These are phyloP conservation scores for Pontederia paniculata DNA, from an alignment of 176 grass and related monocot genomes.

Conservation along the genomic window DNA sequence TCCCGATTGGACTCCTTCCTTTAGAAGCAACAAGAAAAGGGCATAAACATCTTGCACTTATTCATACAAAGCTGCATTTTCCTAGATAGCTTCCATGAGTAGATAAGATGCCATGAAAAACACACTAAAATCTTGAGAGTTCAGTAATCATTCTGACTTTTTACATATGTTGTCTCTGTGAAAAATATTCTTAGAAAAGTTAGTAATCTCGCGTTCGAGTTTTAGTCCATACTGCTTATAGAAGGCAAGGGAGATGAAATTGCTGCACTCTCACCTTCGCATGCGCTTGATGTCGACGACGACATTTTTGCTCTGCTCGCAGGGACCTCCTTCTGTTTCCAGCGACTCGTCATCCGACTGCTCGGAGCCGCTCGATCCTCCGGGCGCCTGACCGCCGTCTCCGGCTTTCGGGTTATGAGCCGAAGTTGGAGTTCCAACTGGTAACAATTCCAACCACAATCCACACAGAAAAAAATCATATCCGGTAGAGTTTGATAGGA, in stretches of 20 bases:
- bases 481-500: too few species aligned
- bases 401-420: constrained; percentile 34
- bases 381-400: constrained; percentile 50
- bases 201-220: too few species aligned
- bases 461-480: too few species aligned
- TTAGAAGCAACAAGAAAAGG: constrained; percentile 7
- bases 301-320: constrained; percentile 48
- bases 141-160: too few species aligned
- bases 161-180: too few species aligned
- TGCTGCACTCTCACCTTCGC: constrained; percentile 38
- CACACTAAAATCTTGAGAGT: too few species aligned
- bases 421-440: constrained; percentile 64
- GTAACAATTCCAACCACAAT: too few species aligned
- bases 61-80: neutral
- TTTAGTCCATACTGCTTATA: too few species aligned
- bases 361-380: constrained; percentile 63
- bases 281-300: constrained; percentile 56
- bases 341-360: constrained; percentile 65
- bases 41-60: neutral
- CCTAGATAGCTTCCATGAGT: neutral
- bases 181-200: too few species aligned
- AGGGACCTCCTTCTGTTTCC: constrained; percentile 45
- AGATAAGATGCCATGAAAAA: too few species aligned
- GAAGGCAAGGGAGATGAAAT: too few species aligned
- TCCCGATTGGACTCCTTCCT: constrained; percentile 98